Base-by-base conservation (phyloP, 2,329 filamentous ascomycete genomes). In the Phialocephala subalpina region DNA sequence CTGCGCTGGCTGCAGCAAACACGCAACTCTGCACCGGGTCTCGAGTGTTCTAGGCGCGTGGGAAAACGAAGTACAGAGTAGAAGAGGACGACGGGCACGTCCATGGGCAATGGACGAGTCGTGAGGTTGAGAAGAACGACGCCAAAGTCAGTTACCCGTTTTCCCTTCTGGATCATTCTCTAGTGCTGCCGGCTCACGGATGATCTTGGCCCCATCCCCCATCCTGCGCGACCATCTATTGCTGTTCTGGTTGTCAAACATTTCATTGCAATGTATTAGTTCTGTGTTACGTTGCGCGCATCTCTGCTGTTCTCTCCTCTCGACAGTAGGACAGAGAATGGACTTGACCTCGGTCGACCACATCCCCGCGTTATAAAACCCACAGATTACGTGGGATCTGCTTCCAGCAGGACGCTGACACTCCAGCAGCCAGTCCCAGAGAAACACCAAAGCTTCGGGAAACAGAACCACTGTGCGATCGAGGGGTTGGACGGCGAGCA, bases 401-500 rank as follows among this genome's bases (percentile, higher is more conserved):
- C 22, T 6, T 6, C 42, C 25, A n/a, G 22, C 27, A 60, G 7
- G 22, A 36, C 29, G 33, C 36, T 40, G 14, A 29, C 35, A n/a
- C 29, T 27, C 20, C n/a, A 18, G 29, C 12, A 59, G 57, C 22
- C 16, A 57, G 33, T 22, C 35, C 20, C 9, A 8, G 12, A 47
- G 27, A 45, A 59, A 20, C 36, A 25, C 14, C 5, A 60, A 20
- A 62, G 60, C 60, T 62, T 57, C 16, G 60, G 35, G 35, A 2
- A 33, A 29, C 25, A 29, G 60, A 42, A 33, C 52, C 11, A 47
- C 22, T 33, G 60, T 25, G 47, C 59, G 12, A 42, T 20, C 59
- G 47, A 62, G 14, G 59, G 47, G 5, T 42, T 20, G 22, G 29
- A 55, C 5, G 27, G 11, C 60, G 60, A 67, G 64, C 58, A 5